These are phyloP conservation scores for Solioccasus polychromus DNA, from an alignment of 768 basidiomycete genomes.

Conservation along the genomic window DNA sequence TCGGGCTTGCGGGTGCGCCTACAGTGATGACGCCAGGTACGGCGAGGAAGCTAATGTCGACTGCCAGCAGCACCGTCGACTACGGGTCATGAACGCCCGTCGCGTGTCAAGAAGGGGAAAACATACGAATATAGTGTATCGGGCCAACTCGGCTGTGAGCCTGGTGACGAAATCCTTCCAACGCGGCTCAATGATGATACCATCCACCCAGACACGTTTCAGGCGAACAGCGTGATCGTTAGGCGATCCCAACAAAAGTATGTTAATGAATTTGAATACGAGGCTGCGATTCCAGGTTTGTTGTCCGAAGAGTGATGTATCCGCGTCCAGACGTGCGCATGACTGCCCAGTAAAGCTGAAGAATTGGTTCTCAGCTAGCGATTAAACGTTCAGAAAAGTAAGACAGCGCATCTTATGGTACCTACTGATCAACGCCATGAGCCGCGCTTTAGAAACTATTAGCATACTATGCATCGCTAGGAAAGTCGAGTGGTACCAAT, in stretches of 20 bases:
- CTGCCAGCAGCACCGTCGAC: neutral
- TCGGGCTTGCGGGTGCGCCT: neutral
- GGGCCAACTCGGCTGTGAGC: constrained; percentile 45
- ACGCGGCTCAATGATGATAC: constrained; percentile 32
- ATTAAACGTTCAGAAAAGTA: neutral
- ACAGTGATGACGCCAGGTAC: constrained; percentile 3
- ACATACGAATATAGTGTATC: constrained; percentile 46
- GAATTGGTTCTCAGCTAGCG: constrained; percentile 25
- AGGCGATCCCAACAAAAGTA: constrained; percentile 44
- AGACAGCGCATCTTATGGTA: no score
- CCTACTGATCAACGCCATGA: neutral
- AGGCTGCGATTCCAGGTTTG: no score
- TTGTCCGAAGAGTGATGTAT: constrained; percentile 22
- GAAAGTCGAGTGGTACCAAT: neutral
- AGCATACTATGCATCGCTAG: no score
- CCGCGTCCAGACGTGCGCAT: constrained; percentile 32
- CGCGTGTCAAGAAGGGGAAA: no score
- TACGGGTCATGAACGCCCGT: neutral
- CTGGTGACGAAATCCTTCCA: constrained; percentile 42
- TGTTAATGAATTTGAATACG: neutral
- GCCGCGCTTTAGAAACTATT: neutral
- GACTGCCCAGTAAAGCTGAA: constrained; percentile 37
- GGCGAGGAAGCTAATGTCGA: constrained; percentile 7
- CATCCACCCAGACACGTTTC: constrained; percentile 45
- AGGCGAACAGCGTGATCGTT: constrained; percentile 39